Evolutionary conservation across 139 green algal species (phyloP), one percentile per base, ranked within the genome.

Genomic region (Diplosphaera chodatii): DNA sequence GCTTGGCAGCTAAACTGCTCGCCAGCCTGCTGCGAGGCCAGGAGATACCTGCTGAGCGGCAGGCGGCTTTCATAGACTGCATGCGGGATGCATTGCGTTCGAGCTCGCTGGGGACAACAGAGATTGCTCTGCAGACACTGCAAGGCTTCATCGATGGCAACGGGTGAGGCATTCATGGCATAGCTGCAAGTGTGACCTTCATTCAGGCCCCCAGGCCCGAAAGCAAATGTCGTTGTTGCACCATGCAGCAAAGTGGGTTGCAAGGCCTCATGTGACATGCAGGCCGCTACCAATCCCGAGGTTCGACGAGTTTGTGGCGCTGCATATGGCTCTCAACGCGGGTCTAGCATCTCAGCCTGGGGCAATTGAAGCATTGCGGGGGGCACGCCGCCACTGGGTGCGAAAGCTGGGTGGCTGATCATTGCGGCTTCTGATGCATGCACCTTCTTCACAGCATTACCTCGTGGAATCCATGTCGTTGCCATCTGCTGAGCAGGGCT

Each of bases 111-210:
- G 48, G 16, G 10, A 89, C 66, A 1, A 89, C 8, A 10, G 37
- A 6, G 30, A 32, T 81, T 0, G 84, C 89, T 6, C 88, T 85
- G 77, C 77, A 88, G 20, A 33, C 41, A 13, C n/a, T 70, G 70
- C 85, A 91, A 25, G 75, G 72, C 0, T 74, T 62, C 25, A 63
- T 74, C 27, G 34, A 74, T 40, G 67, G 27, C 33, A 68, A 74
- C 16, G 70, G 70, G 70, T 74, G 33, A 63, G 59, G 23, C 59
- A n/a, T n/a, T n/a, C n/a, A n/a, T n/a, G n/a, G n/a, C n/a, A n/a
- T n/a, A n/a, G n/a, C n/a, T n/a, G n/a, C n/a, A n/a, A n/a, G n/a
- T n/a, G n/a, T n/a, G n/a, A n/a, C n/a, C n/a, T n/a, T n/a, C n/a
- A n/a, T n/a, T n/a, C n/a, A n/a, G n/a, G n/a, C n/a, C n/a, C n/a